Base-by-base conservation (phyloP, 345 rosid species). In the Pistacia vera region DNA sequence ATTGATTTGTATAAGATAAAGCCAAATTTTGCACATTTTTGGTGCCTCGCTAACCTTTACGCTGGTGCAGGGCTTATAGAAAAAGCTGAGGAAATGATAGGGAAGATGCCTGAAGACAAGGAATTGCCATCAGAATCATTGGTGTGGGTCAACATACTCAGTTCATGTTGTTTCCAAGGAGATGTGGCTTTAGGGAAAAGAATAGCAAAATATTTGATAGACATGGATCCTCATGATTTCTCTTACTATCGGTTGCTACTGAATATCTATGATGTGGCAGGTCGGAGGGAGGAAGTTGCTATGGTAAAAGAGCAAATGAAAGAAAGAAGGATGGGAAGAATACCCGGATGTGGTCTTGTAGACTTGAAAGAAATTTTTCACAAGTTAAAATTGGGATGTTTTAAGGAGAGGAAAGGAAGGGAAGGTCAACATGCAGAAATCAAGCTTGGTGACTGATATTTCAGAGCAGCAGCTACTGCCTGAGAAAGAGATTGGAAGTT, bases 1-100 rank as follows among this genome's bases (percentile, higher is more conserved):
- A 78, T 69, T 36, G 56, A 78, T 8, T 69, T 75, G 63, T 85
- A 84, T 36, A 66, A 83, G 55, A 70, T 93, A 75, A 93, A 86
- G 81, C 93, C 90, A 12, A 93, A 83, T 83, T 93, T 93, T 75
- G 91, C 88, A 41, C 95, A 93, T 81, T 79, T 28, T 79, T 93
- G 96, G 97, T 93, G 94, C 67, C 86, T 91, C 89, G 92, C 94
- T 70, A 89, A 91, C 83, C 90, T 93, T 46, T 89, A 88, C 73
- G 75, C 83, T 30, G 66, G 61, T 17, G 81, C 77, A 0, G 88
- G 89, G 63, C 76, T 81, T 8, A 25, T 78, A 66, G 73, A 80
- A 75, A 88, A 87, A 79, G 92, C 95, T 3, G 86, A 87, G 66
- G 86, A 83, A 69, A 68, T 79, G 57, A 64, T 92, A 56, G 86